These are phyloP conservation scores for Aureobasidium sp. DNA, from an alignment of 2,329 filamentous ascomycete genomes.

Conservation along the genomic window DNA sequence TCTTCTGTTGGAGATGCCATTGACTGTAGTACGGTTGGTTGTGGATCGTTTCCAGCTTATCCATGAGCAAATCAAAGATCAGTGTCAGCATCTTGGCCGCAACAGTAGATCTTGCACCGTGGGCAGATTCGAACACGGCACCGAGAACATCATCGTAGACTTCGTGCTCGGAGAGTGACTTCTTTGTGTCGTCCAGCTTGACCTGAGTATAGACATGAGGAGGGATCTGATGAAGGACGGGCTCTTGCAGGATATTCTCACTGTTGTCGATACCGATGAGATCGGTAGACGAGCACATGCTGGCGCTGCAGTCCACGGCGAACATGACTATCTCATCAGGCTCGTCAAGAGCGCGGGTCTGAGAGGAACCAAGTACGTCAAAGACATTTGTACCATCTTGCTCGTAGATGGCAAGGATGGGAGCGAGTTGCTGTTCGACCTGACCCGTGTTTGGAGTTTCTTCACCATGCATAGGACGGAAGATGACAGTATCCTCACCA, in stretches of 20 bases:
- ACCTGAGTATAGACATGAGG: slow-evolving; percentile 10
- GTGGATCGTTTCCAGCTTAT: slow-evolving; percentile 6
- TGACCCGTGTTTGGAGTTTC: slow-evolving; percentile 27
- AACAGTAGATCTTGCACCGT: slow-evolving; percentile 12
- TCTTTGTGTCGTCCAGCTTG: slow-evolving; percentile 22
- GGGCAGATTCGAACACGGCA: slow-evolving; percentile 16
- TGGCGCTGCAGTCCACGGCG: slow-evolving; percentile 28
- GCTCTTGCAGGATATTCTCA: slow-evolving; percentile 6
- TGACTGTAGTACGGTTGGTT: neutral
- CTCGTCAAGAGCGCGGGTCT: slow-evolving; percentile 20
- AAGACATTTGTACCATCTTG: slow-evolving; percentile 28
- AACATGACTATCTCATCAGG: slow-evolving; percentile 30
- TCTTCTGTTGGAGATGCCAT: neutral
- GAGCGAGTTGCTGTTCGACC: slow-evolving; percentile 28
- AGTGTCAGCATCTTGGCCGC: slow-evolving; percentile 18
- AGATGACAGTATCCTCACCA: slow-evolving; percentile 27
- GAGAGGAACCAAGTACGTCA: slow-evolving; percentile 25
- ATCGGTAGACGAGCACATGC: slow-evolving; percentile 25
- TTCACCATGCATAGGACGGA: slow-evolving; percentile 25
- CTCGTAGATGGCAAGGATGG: slow-evolving; percentile 24
- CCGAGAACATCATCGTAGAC: slow-evolving; percentile 24
- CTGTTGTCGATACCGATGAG: slow-evolving; percentile 24
- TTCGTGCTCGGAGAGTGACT: slow-evolving; percentile 20
- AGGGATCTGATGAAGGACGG: neutral
- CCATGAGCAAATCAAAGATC: slow-evolving; percentile 13